phyloP scores from a whole-genome alignment of 1,284 basidiomycete species.

The Athelia sp. region DNA sequence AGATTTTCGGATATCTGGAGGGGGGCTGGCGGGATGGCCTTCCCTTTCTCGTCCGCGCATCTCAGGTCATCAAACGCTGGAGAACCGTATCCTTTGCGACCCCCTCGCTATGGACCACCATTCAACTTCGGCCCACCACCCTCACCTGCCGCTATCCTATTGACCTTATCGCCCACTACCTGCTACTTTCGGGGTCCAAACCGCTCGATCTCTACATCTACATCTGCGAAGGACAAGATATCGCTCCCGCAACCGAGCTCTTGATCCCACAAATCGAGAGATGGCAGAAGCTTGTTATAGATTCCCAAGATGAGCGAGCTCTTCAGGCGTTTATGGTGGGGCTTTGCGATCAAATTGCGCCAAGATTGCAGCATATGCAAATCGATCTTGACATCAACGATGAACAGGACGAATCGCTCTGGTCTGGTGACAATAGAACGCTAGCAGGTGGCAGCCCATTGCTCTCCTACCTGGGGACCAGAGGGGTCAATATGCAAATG shows the following conservation, averaged over 20 bases:
- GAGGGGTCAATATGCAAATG: not conserved
- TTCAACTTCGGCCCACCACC: not conserved
- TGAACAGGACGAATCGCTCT: not conserved
- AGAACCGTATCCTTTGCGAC: not conserved
- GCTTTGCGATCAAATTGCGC: not conserved
- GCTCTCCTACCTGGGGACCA: not conserved
- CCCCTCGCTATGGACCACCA: not conserved
- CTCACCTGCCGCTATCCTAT: not conserved
- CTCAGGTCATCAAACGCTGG: not conserved
- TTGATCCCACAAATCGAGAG: not conserved
- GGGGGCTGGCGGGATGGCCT: not conserved
- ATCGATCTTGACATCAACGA: not conserved
- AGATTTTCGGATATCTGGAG: not conserved
- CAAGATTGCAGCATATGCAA: not conserved
- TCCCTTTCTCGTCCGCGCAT: not conserved
- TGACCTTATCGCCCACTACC: not conserved
- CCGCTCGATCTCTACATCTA: not conserved
- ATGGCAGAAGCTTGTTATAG: not conserved
- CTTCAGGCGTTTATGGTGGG: not conserved
- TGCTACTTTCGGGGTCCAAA: not conserved
- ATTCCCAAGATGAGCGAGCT: not conserved
- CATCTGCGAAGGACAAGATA: constrained; percentile 1
- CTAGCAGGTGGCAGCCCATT: not conserved
- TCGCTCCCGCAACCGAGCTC: not conserved
- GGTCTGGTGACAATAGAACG: not conserved